A percentile compares a stretch with the other conserved stretches of the same genome.
phyloP scores from a whole-genome alignment of 2,329 filamentous ascomycete species.

The Colletotrichum cordylinicola region DNA sequence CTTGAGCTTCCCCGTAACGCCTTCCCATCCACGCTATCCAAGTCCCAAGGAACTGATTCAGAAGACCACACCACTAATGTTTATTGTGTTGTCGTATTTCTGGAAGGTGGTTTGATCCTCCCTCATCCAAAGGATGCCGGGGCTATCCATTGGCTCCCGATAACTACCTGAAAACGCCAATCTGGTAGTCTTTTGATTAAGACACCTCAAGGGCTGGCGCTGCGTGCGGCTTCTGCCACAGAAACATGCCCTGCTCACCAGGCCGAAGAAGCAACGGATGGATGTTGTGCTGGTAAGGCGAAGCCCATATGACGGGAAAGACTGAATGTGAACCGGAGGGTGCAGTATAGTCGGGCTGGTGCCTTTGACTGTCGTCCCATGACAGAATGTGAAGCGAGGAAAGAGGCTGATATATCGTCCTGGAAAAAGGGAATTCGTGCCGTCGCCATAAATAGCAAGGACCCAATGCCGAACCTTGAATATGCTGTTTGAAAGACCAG shows the following conservation, averaged over 20 bases:
- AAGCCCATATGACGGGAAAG: neutral
- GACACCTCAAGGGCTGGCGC: neutral
- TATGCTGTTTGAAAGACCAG: constrained; percentile 30
- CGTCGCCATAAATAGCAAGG: constrained; percentile 17
- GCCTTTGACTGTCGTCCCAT: neutral
- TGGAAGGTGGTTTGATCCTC: neutral
- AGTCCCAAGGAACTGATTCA: neutral
- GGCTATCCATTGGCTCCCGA: neutral
- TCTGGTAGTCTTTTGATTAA: neutral
- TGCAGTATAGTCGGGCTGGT: neutral
- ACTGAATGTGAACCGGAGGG: neutral
- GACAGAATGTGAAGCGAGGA: neutral
- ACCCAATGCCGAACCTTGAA: constrained; percentile 20
- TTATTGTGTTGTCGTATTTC: neutral
- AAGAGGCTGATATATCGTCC: constrained; percentile 1
- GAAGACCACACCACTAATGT: neutral
- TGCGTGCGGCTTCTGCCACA: neutral
- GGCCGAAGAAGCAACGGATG: neutral
- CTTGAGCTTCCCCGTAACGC: neutral
- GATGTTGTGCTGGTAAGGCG: neutral
- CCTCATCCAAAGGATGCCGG: neutral
- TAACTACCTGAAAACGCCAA: neutral
- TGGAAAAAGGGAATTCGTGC: constrained; percentile 1
- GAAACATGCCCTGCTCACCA: neutral
- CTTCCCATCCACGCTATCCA: neutral